A percentile compares a stretch with the other conserved stretches of the same genome.
Conservation (phyloP, 371 early-diverging fungal species). For the Mucor indicus region DNA sequence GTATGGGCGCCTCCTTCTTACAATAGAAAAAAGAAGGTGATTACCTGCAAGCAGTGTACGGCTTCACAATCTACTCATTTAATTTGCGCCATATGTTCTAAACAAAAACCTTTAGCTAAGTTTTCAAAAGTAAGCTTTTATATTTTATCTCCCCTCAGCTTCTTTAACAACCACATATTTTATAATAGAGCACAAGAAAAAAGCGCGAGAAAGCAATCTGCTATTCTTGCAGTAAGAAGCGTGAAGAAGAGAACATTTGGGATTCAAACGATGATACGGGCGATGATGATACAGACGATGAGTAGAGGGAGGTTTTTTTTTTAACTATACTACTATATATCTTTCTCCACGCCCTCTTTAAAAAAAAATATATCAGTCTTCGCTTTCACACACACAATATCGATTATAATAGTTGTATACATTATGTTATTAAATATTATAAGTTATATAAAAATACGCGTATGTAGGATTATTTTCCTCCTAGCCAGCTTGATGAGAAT, state of each 20-base stretch:
- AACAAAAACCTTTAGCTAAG: slow-evolving; percentile 31
- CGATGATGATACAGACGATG: slow-evolving; percentile 21
- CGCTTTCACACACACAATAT: no score
- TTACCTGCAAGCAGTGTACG: slow-evolving; percentile 50
- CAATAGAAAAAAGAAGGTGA: slow-evolving; percentile 36
- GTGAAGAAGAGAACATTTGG: slow-evolving; percentile 46
- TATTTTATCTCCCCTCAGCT: not conserved
- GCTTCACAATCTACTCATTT: slow-evolving; percentile 29
- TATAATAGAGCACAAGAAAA: slow-evolving; percentile 44
- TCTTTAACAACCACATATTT: not conserved
- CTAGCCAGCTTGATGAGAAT: slow-evolving; percentile 26
- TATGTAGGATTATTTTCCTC: slow-evolving; percentile 24
- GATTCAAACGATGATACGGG: slow-evolving; percentile 41
- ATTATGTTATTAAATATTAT: not conserved
- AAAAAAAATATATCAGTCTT: no score
- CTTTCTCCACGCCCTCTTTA: no score
- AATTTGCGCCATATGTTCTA: slow-evolving; percentile 46
- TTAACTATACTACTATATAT: no score
- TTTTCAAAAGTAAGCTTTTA: slow-evolving; percentile 43
- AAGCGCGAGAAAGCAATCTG: slow-evolving; percentile 51
- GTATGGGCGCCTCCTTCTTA: slow-evolving; percentile 40
- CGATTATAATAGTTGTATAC: not conserved
- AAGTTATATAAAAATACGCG: slow-evolving; percentile 2
- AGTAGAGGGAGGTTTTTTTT: no score
- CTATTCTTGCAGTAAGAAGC: slow-evolving; percentile 45